A percentile compares a stretch with the other conserved stretches of the same genome.
Conservation (phyloP, 106 monocot genomes). For the Dioscorea dumetorum region DNA sequence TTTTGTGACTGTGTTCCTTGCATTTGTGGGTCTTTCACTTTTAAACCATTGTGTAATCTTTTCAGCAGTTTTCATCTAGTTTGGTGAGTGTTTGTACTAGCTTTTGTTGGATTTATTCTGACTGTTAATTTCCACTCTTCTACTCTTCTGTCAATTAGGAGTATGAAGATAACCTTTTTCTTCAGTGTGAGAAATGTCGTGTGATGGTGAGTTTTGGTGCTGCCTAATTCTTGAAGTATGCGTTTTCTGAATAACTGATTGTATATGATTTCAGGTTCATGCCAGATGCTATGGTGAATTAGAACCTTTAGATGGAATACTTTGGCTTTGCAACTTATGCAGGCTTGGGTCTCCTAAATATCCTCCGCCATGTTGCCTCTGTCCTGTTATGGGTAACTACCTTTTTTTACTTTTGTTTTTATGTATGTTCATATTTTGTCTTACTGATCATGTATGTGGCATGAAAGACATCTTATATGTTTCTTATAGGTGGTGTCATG, state of each 20-base stretch:
- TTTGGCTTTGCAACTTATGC: constrained; percentile 98
- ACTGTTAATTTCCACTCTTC: neutral
- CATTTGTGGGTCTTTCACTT: neutral
- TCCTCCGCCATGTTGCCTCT: constrained; percentile 85
- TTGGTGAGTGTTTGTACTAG: too few species aligned
- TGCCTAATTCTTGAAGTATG: neutral
- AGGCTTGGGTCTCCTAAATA: constrained; percentile 63
- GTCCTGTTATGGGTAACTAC: constrained; percentile 70
- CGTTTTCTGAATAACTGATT: neutral
- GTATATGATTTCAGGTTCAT: constrained; percentile 72
- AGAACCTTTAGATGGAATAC: constrained; percentile 75
- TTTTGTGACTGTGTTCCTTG: neutral
- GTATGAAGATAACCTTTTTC: constrained; percentile 91
- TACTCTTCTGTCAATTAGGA: constrained; percentile 44
- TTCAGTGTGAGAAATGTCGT: constrained; percentile 98
- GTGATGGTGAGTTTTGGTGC: constrained; percentile 64
- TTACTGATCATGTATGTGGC: neutral
- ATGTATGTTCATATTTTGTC: neutral
- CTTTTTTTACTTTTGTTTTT: too few species aligned
- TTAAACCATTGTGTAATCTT: too few species aligned
- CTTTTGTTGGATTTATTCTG: too few species aligned
- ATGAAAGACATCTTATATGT: neutral
- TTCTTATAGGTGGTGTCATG: constrained; percentile 76
- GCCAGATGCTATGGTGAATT: constrained; percentile 96
- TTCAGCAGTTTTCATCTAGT: too few species aligned